Evolutionary conservation across 306 rosid genomes (phyloP), one percentile per base, ranked within the genome.

Genomic region (Echinosophora koreensis): DNA sequence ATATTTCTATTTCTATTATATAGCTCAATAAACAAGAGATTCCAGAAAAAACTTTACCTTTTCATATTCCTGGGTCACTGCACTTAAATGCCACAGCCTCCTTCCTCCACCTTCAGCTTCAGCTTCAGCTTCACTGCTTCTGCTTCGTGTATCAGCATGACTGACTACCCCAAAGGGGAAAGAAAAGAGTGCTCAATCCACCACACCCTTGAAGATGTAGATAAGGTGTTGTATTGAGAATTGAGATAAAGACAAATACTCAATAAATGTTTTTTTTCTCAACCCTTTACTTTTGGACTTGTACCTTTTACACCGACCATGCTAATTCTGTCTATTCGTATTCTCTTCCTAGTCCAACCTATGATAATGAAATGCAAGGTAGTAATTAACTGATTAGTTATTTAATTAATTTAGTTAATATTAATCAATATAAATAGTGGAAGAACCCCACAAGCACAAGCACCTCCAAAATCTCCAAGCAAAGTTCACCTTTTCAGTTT

Each of bases 401-500:
- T 44, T n/a, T n/a, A n/a, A n/a, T n/a, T n/a, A n/a, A 22, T 22
- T 22, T 0, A 22, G 1, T 22, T 1, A 22, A 22, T 22, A 22
- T 46, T 34, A 47, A 50, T 46, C 49, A 63, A 8, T 35, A 27
- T 22, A 5, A 65, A 5, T 38, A 65, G 5, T 12, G 10, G 11
- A 65, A 66, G 67, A 55, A 77, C 59, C 74, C 74, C 71, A 66
- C 83, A 63, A 51, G 54, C 63, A 61, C 83, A 63, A 51, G 54
- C 63, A 42, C 65, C 34, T 42, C 63, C 63, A 73, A 78, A 44
- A 30, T 71, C 72, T 76, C 37, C 86, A 71, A 42, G 54, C 74
- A 80, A 85, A 82, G 85, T 62, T 57, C 1, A 77, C 69, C 70
- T 70, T 81, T 84, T 78, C 12, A 62, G 72, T 44, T 80, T 66